Conservation (phyloP, 2,329 filamentous ascomycete genomes). For the Alternaria conjuncta region DNA sequence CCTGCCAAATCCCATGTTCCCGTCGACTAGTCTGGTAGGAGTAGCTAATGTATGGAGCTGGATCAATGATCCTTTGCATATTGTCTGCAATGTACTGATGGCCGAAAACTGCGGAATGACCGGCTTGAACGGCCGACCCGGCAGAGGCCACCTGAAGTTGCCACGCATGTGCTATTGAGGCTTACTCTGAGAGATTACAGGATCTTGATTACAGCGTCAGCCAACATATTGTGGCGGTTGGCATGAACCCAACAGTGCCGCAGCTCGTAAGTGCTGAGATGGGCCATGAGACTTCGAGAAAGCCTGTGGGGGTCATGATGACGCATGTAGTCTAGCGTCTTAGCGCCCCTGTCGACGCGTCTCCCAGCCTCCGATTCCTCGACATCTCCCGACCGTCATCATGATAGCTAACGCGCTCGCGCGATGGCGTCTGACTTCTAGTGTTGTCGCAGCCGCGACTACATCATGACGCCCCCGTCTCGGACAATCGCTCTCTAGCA, state of each 20-base stretch:
- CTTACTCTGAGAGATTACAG: neutral
- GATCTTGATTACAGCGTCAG: neutral
- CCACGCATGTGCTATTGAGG: neutral
- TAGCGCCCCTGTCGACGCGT: neutral
- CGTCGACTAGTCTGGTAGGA: neutral
- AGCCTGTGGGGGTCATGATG: neutral
- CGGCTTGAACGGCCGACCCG: neutral
- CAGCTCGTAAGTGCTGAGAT: neutral
- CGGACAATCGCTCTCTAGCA: neutral
- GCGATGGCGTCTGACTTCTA: neutral
- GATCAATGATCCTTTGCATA: neutral
- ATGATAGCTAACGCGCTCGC: neutral
- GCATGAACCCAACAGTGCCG: neutral
- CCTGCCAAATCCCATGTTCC: neutral
- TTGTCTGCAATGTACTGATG: neutral
- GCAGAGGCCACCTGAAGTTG: neutral
- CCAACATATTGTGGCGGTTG: neutral
- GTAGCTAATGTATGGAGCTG: neutral
- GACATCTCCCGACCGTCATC: neutral
- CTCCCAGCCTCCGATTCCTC: neutral
- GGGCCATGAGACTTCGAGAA: neutral
- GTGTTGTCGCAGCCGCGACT: neutral
- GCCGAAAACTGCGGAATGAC: neutral
- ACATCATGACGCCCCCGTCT: neutral
- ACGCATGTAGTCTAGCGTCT: neutral